A percentile compares a stretch with the other conserved stretches of the same genome.
Evolutionary conservation across 1,284 basidiomycete genomes (phyloP).

Genomic region (Boletellus sp.): DNA sequence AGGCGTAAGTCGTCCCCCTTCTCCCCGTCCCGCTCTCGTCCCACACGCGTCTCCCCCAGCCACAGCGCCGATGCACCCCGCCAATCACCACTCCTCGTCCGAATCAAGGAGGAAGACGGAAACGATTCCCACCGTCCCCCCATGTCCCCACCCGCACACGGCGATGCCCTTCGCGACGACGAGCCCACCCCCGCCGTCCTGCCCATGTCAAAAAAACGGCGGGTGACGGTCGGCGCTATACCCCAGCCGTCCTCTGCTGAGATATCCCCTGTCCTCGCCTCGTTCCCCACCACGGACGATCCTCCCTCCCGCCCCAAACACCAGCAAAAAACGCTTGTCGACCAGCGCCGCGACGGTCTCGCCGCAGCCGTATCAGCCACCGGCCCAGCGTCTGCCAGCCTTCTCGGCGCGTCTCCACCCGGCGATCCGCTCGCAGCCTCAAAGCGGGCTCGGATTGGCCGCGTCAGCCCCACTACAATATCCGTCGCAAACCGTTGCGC

Average conservation of each 20-base stretch:
- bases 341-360: conserved; percentile 52
- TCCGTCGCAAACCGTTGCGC: conserved; percentile 25
- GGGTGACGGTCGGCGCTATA: conserved; percentile 62
- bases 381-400: conserved; percentile 24
- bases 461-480: conserved; percentile 38
- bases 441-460: conserved; percentile 27
- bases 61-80: conserved; percentile 30
- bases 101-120: conserved; percentile 63
- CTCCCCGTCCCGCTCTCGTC: background rate
- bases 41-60: conserved; percentile 25
- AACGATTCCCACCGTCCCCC: conserved; percentile 39
- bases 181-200: conserved; percentile 40
- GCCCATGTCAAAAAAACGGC: conserved; percentile 64
- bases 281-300: conserved; percentile 60
- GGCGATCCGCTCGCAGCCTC: conserved; percentile 29
- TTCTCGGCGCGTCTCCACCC: conserved; percentile 25
- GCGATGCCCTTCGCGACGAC: conserved; percentile 23
- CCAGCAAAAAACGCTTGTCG: conserved; percentile 66
- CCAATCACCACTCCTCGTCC: conserved; percentile 45
- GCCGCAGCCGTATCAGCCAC: conserved; percentile 43
- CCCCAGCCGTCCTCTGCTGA: conserved; percentile 47
- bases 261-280: conserved; percentile 64
- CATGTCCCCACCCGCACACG: conserved; percentile 27
- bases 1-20: conserved; percentile 36
- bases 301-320: conserved; percentile 59